These are phyloP conservation scores for Irpex sp. DNA, from an alignment of 1,284 basidiomycete species.

Conservation along the genomic window DNA sequence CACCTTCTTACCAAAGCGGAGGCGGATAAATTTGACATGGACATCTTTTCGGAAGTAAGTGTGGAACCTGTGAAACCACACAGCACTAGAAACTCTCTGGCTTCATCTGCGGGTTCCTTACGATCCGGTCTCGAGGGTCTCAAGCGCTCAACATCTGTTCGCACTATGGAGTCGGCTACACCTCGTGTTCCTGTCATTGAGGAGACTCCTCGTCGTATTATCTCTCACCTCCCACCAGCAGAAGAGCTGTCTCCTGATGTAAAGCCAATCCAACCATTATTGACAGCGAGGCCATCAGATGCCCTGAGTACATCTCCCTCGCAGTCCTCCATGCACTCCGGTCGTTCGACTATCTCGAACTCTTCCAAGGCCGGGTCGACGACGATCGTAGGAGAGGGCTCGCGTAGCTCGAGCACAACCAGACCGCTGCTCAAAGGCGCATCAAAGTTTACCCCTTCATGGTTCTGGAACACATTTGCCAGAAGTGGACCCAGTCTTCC, in stretches of 20 bases:
- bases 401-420: constrained; percentile 25
- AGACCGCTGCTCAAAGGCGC: constrained; percentile 28
- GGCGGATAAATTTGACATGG: constrained; percentile 68
- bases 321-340: constrained; percentile 59
- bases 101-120: constrained; percentile 31
- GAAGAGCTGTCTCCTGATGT: constrained; percentile 31
- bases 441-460: constrained; percentile 62
- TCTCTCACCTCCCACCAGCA: background rate
- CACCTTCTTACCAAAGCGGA: constrained; percentile 42
- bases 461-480: constrained; percentile 70
- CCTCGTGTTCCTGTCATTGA: constrained; percentile 58
- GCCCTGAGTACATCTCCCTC: constrained; percentile 64
- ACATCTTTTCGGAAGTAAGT: constrained; percentile 51
- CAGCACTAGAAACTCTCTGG: constrained; percentile 36
- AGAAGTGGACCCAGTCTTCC: constrained; percentile 57
- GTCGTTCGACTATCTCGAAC: constrained; percentile 39
- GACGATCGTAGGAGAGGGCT: background rate
- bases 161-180: constrained; percentile 22
- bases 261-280: constrained; percentile 15
- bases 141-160: constrained; percentile 42
- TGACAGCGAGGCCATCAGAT: background rate
- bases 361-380: constrained; percentile 20
- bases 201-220: constrained; percentile 48
- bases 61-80: constrained; percentile 31
- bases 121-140: constrained; percentile 33